Conservation (phyloP, 306 rosid genomes). For the Astragalus membranaceus region DNA sequence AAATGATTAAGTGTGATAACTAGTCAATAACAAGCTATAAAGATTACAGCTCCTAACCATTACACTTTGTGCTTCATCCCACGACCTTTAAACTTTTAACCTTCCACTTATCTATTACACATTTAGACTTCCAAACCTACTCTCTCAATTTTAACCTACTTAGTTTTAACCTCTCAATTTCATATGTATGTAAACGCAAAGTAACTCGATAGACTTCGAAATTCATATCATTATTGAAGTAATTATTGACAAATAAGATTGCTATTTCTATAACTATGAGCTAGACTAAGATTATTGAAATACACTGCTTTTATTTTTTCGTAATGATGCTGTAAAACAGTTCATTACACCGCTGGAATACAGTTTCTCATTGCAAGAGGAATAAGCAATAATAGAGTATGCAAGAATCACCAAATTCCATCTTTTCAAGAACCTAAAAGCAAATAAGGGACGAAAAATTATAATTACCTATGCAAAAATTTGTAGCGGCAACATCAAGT, state of each 20-base stretch:
- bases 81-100: background rate
- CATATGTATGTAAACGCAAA: background rate
- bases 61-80: background rate
- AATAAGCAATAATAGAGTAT: background rate
- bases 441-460: slow-evolving; percentile 12
- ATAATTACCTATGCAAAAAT: slow-evolving; percentile 79
- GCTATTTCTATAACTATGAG: background rate
- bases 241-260: background rate
- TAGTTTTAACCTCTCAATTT: too few species aligned
- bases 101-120: background rate
- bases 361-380: slow-evolving; percentile 11
- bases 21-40: background rate
- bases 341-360: background rate
- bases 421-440: slow-evolving; percentile 5
- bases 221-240: background rate
- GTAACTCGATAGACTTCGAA: background rate
- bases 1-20: background rate
- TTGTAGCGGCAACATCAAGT: slow-evolving; percentile 72
- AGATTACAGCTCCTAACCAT: background rate
- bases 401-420: slow-evolving; percentile 3
- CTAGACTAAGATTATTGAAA: background rate
- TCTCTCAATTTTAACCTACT: too few species aligned
- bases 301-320: background rate
- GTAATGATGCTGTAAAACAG: background rate
- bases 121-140: slow-evolving; percentile 5